phyloP scores from a whole-genome alignment of 2,329 filamentous ascomycete genomes.

The Fusarium multiceps region DNA sequence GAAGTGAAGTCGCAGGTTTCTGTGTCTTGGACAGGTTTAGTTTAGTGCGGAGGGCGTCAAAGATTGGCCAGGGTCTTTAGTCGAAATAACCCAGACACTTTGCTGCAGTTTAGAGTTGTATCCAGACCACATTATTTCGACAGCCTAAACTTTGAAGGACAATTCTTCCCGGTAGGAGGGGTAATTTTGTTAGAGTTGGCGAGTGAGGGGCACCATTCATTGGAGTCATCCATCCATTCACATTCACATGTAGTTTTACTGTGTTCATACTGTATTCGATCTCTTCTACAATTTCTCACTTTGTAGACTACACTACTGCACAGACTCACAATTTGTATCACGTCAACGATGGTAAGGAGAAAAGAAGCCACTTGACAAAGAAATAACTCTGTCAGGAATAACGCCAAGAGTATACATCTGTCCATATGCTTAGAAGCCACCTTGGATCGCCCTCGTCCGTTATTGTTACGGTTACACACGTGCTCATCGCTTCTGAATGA shows the following conservation, averaged over 20 bases:
- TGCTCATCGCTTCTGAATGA: conserved; percentile 1
- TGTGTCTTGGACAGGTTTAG: conserved; percentile 14
- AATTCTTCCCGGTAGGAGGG: conserved; percentile 8
- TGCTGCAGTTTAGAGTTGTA: not conserved
- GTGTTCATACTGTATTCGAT: conserved; percentile 26
- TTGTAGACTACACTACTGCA: conserved; percentile 29
- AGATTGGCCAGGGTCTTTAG: not conserved
- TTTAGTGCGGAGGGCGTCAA: conserved; percentile 36
- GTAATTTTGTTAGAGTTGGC: conserved; percentile 22
- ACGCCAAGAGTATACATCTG: not conserved
- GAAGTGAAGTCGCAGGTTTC: conserved; percentile 24
- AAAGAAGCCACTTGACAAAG: conserved; percentile 4
- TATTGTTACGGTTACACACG: conserved; percentile 11
- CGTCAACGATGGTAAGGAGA: conserved; percentile 23
- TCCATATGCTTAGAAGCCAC: not conserved
- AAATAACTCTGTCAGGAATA: not conserved
- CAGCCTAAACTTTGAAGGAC: not conserved
- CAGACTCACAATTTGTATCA: conserved; percentile 11
- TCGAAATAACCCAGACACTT: not conserved
- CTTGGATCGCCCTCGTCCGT: conserved; percentile 12
- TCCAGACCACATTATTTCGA: not conserved
- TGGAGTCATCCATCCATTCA: conserved; percentile 6
- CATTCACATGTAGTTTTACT: conserved; percentile 38
- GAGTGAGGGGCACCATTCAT: not conserved
- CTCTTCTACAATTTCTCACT: not conserved